Evolutionary conservation across 306 rosid genomes (phyloP).

Genomic region (Trifolium subterraneum): DNA sequence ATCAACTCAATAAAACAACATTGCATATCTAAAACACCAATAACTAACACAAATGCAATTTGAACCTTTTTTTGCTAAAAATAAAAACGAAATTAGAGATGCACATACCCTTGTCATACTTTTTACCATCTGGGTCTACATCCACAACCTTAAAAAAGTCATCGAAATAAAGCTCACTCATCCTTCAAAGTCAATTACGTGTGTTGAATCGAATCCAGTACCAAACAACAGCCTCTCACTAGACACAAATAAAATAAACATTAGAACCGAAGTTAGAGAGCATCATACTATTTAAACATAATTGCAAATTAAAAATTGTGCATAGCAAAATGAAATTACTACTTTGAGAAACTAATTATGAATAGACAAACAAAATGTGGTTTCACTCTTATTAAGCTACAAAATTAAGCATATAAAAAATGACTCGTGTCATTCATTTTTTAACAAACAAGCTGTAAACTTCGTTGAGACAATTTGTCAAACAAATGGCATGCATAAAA

Average conservation of each 20-base stretch:
- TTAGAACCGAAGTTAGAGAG: not conserved
- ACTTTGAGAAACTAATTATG: too few species aligned
- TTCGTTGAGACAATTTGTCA: not conserved
- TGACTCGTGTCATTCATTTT: not conserved
- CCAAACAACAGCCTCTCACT: conserved; percentile 23
- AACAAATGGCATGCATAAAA: not conserved
- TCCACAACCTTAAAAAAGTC: conserved; percentile 68
- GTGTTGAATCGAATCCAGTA: not conserved
- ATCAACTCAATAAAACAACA: conserved; percentile 19
- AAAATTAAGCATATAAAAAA: too few species aligned
- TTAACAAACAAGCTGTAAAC: not conserved
- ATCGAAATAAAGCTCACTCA: conserved; percentile 81
- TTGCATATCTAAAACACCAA: conserved; percentile 17
- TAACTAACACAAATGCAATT: not conserved
- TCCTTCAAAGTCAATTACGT: conserved; percentile 40
- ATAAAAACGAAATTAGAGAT: not conserved
- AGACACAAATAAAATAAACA: conserved; percentile 19
- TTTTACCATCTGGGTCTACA: conserved; percentile 86
- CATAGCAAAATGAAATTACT: not conserved
- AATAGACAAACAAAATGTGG: too few species aligned
- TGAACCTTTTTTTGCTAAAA: not conserved
- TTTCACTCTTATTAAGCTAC: too few species aligned
- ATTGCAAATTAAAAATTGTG: not conserved
- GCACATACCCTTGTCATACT: conserved; percentile 76
- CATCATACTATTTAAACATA: not conserved